Conservation (phyloP, 352 stramenopile genomes). For the Phytophthora quininea region DNA sequence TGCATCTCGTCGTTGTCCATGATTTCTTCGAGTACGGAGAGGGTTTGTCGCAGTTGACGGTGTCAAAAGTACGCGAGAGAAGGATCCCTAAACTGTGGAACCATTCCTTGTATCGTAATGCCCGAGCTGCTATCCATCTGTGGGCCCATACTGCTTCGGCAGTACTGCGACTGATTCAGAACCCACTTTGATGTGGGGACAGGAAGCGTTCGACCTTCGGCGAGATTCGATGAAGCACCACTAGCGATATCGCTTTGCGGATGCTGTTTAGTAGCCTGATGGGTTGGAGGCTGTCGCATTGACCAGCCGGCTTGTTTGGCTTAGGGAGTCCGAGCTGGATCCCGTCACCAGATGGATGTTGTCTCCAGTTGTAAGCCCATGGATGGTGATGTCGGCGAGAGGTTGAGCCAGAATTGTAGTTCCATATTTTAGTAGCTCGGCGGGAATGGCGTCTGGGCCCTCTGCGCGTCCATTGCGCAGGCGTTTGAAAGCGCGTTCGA, state of each 20-base stretch:
- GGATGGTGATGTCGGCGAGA: background rate
- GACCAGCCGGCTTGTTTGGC: background rate
- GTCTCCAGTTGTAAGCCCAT: conserved; percentile 1
- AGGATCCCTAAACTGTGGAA: no score
- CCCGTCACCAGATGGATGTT: background rate
- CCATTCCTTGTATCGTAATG: no score
- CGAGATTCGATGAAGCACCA: conserved; percentile 1
- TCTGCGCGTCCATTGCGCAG: conserved; percentile 1
- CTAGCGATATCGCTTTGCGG: conserved; percentile 1
- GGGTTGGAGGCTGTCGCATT: conserved; percentile 5
- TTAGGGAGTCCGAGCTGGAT: conserved; percentile 7
- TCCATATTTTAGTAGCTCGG: conserved; percentile 10
- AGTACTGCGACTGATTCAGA: background rate
- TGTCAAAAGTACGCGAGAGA: no score
- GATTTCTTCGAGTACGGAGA: conserved; percentile 7
- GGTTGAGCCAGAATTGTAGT: background rate
- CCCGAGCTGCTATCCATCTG: no score
- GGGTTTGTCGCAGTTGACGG: background rate
- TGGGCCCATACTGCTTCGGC: background rate
- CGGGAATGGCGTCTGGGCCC: conserved; percentile 6
- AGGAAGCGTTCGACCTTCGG: conserved; percentile 5
- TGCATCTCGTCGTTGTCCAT: conserved; percentile 5
- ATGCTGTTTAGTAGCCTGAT: conserved; percentile 13
- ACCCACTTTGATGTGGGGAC: background rate
- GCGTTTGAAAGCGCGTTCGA: background rate